phyloP scores from a whole-genome alignment of 2,329 filamentous ascomycete genomes.

The Teratosphaeriaceae sp. region DNA sequence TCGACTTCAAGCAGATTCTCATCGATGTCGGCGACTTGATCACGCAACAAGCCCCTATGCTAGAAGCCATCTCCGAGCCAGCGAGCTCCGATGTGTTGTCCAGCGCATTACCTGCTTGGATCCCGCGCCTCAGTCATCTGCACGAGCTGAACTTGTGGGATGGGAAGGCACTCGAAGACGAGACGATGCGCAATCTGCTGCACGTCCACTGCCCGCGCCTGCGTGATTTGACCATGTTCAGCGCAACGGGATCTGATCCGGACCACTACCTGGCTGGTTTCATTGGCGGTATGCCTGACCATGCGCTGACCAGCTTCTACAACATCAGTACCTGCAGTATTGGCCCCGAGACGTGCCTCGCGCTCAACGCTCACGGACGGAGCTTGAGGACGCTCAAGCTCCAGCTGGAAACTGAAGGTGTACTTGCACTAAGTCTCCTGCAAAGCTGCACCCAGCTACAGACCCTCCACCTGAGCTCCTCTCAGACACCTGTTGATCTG shows the following conservation, averaged over 20 bases:
- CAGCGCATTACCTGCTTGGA: constrained; percentile 51
- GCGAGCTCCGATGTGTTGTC: constrained; percentile 44
- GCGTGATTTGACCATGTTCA: constrained; percentile 52
- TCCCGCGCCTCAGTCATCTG: constrained; percentile 52
- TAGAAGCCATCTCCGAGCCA: constrained; percentile 45
- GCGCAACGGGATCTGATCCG: constrained; percentile 38
- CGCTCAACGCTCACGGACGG: constrained; percentile 46
- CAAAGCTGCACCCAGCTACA: constrained; percentile 45
- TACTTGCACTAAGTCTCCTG: constrained; percentile 42
- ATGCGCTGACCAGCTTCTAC: constrained; percentile 54
- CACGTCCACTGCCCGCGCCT: constrained; percentile 55
- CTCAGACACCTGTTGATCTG: constrained; percentile 38
- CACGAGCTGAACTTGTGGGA: constrained; percentile 55
- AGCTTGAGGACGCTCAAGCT: constrained; percentile 52
- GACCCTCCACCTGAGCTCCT: constrained; percentile 44
- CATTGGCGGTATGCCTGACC: constrained; percentile 47
- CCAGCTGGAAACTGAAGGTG: constrained; percentile 42
- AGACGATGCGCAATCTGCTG: constrained; percentile 49
- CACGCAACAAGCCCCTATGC: constrained; percentile 35
- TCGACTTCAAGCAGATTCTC: constrained; percentile 38
- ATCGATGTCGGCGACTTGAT: constrained; percentile 42
- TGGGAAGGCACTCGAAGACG: constrained; percentile 52
- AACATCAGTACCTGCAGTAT: constrained; percentile 52
- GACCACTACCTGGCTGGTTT: constrained; percentile 55
- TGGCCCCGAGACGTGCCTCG: constrained; percentile 47